Evolutionary conservation across 1,139 yeast species (phyloP), one percentile per base, ranked within the genome.

Genomic region (Suhomyces wounanorum): DNA sequence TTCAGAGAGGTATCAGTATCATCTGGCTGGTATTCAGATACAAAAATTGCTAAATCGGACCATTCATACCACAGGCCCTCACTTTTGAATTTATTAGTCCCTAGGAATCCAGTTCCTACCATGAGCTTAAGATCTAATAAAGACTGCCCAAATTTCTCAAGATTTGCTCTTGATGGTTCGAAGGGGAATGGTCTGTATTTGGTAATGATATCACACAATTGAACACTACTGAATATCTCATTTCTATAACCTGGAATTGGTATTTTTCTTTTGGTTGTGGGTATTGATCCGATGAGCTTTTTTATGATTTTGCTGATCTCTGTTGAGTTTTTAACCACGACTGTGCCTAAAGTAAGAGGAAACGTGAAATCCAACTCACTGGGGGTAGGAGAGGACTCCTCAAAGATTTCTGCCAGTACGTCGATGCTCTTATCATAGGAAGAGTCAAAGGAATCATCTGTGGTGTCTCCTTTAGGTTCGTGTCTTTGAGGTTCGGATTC

Each of bases 31-130:
- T 53, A 62, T 14, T 58, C 58, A 8, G 69, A 60, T 4, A 64
- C 59, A 36, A 51, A 62, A 3, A 59, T 38, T 8, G 78, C 73
- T 41, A 68, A 55, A 14, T 73, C 78, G 2, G 78, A 63, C 81
- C 81, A 77, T 56, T 77, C 81, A 52, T 75, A 74, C 80, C 80
- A 76, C 72, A 74, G 68, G 1, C 73, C 73, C 53, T 75, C 79
- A 55, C 78, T 72, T 49, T 63, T 72, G 58, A 77, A 77, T 55
- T 69, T 74, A 50, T 61, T 67, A 2, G 67, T 60, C 23, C 68
- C 66, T 39, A 72, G 63, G 48, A 75, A 61, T 16, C 73, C 71
- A 1, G 75, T 67, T 1, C 72, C 70, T 0, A 63, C 59, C 17
- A 76, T 58, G 16, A 75, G 58, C 46, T 70, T 73, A 50, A 64